These are phyloP conservation scores for Eremochloa ophiuroides DNA, from an alignment of 176 grass and related monocot species.

Conservation along the genomic window DNA sequence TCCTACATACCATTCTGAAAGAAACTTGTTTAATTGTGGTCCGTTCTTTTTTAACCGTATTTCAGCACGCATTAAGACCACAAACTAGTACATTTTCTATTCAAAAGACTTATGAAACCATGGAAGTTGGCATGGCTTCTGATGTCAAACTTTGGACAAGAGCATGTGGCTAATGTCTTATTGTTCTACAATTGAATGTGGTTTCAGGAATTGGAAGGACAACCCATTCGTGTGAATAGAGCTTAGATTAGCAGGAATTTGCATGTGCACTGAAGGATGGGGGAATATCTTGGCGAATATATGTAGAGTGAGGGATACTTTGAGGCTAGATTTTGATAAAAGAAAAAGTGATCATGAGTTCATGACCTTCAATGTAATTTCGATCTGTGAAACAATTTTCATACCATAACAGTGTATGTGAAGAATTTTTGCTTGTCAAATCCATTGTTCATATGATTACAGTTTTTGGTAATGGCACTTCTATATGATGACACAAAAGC, in stretches of 20 bases:
- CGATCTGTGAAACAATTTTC: conserved; percentile 8
- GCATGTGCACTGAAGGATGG: neutral
- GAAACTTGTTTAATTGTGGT: neutral
- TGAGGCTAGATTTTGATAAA: conserved; percentile 23
- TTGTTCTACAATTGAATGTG: conserved; percentile 17
- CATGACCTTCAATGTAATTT: conserved; percentile 4
- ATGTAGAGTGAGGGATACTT: conserved; percentile 20
- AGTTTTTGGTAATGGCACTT: neutral
- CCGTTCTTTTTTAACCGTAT: neutral
- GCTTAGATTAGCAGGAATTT: conserved; percentile 44
- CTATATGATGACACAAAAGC: neutral
- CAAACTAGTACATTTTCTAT: neutral
- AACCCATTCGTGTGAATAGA: conserved; percentile 94
- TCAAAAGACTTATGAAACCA: neutral
- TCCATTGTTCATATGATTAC: conserved; percentile 31
- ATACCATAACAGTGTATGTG: conserved; percentile 26
- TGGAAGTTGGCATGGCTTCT: neutral
- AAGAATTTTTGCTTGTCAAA: conserved; percentile 23
- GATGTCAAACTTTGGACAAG: neutral
- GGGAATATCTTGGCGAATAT: neutral
- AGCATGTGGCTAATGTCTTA: neutral
- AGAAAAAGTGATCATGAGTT: conserved; percentile 8
- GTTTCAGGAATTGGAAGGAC: conserved; percentile 94
- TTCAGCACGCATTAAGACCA: neutral
- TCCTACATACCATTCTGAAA: neutral